Conservation (phyloP, 306 rosid genomes). For the Crotalaria pallida region DNA sequence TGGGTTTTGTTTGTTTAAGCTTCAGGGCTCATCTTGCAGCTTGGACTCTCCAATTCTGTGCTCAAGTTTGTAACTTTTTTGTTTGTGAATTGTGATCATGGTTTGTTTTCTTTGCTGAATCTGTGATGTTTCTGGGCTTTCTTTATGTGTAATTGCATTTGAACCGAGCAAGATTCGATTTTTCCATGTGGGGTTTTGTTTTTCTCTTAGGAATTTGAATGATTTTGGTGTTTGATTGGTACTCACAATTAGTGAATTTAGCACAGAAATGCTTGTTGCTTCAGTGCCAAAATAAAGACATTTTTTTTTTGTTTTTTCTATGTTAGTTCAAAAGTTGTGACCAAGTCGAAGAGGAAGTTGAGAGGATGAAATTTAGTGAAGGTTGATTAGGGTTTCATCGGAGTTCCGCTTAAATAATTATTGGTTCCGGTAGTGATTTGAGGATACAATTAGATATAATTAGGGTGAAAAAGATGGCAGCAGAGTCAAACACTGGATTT, state of each 20-base stretch:
- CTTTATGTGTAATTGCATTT: not conserved
- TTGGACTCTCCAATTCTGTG: not conserved
- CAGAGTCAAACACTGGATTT: conserved; percentile 71
- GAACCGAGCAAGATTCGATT: conserved; percentile 12
- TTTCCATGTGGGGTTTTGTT: conserved; percentile 20
- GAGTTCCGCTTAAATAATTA: too few species aligned
- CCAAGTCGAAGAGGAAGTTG: too few species aligned
- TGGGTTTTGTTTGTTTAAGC: conserved; percentile 13
- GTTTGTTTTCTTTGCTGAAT: not conserved
- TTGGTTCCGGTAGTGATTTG: not conserved
- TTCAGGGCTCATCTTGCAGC: not conserved
- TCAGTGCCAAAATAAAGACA: not conserved
- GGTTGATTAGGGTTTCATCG: too few species aligned
- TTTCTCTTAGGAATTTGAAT: conserved; percentile 8
- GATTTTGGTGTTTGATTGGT: conserved; percentile 7
- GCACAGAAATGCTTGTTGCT: conserved; percentile 17
- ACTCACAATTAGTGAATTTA: conserved; percentile 14
- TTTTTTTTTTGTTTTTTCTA: too few species aligned
- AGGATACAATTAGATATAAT: conserved; percentile 4
- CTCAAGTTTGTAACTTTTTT: conserved; percentile 10
- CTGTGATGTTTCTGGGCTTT: not conserved
- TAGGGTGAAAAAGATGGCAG: conserved; percentile 44
- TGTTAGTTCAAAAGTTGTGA: too few species aligned
- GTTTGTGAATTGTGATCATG: not conserved
- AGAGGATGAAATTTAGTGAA: too few species aligned